These are phyloP conservation scores for Saturnispora gosingensis DNA, from an alignment of 805 yeast species.

Conservation along the genomic window DNA sequence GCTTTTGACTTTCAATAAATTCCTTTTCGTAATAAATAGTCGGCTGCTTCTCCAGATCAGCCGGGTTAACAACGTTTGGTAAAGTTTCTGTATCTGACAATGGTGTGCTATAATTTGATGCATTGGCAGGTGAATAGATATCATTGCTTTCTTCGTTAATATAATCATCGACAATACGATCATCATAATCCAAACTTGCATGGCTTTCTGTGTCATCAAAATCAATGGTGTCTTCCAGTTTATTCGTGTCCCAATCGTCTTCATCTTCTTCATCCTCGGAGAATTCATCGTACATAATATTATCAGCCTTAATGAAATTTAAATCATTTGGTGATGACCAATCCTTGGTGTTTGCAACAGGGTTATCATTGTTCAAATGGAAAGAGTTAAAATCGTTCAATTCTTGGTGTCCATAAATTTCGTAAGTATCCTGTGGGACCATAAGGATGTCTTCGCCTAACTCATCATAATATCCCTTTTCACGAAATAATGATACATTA, in stretches of 20 bases:
- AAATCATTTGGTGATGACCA: constrained; percentile 27
- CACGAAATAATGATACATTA: not conserved
- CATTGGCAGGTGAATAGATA: constrained; percentile 14
- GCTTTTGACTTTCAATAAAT: not conserved
- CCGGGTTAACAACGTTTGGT: constrained; percentile 6
- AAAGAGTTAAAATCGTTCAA: constrained; percentile 22
- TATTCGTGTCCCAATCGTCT: constrained; percentile 21
- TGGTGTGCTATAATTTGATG: not conserved
- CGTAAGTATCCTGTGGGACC: constrained; percentile 25
- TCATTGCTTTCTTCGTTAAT: constrained; percentile 1
- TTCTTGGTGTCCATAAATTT: constrained; percentile 19
- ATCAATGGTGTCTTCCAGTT: constrained; percentile 23
- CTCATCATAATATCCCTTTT: not conserved
- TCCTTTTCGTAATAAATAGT: not conserved
- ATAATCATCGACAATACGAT: constrained; percentile 8
- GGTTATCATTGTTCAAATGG: constrained; percentile 15
- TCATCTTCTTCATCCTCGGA: constrained; percentile 27
- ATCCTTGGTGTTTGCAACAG: constrained; percentile 9
- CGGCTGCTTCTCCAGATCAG: constrained; percentile 10
- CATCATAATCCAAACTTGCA: constrained; percentile 9
- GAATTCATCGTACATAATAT: constrained; percentile 22
- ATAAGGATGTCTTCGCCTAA: constrained; percentile 21
- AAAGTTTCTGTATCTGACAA: constrained; percentile 6
- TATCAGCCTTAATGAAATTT: constrained; percentile 25
- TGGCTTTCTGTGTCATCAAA: constrained; percentile 16